These are phyloP conservation scores for Simplicillium sp. DNA, from an alignment of 2,329 filamentous ascomycete genomes.

Conservation along the genomic window DNA sequence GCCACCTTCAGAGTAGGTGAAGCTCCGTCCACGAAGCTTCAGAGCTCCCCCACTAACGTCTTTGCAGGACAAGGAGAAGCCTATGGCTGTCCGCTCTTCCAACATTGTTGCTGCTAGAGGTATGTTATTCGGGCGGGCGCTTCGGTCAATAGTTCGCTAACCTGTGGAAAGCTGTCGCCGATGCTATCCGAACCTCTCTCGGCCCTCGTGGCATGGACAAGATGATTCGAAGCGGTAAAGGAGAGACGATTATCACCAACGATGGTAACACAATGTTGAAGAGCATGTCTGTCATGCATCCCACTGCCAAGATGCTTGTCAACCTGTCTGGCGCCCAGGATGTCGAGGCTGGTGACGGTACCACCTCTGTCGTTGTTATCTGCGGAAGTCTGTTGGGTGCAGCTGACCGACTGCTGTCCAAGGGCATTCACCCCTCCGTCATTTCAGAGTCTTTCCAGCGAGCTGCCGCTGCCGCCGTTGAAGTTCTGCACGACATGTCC, in stretches of 20 bases:
- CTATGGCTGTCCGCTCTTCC: constrained; percentile 86
- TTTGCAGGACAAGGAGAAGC: constrained; percentile 85
- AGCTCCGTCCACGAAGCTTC: constrained; percentile 19
- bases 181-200: constrained; percentile 93
- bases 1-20: constrained; percentile 45
- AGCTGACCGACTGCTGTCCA: constrained; percentile 80
- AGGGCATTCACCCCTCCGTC: constrained; percentile 94
- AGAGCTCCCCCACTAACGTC: constrained; percentile 27
- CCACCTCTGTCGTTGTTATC: constrained; percentile 96
- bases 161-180: constrained; percentile 67
- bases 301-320: constrained; percentile 98
- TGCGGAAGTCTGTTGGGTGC: constrained; percentile 90
- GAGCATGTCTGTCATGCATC: constrained; percentile 98
- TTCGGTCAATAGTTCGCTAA: too few relatives aligned
- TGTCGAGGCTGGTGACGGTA: constrained; percentile 96
- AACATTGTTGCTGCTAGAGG: constrained; percentile 97
- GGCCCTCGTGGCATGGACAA: constrained; percentile 98
- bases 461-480: constrained; percentile 79
- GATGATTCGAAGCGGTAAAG: constrained; percentile 96
- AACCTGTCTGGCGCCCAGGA: constrained; percentile 95
- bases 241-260: constrained; percentile 98
- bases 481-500: constrained; percentile 90
- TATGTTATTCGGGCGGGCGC: constrained; percentile 26
- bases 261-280: constrained; percentile 99
- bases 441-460: constrained; percentile 97